Percentiles rank a stretch among this genome's conserved stretches.
Evolutionary conservation across 345 rosid genomes (phyloP).

Genomic region (Psidium guajava): DNA sequence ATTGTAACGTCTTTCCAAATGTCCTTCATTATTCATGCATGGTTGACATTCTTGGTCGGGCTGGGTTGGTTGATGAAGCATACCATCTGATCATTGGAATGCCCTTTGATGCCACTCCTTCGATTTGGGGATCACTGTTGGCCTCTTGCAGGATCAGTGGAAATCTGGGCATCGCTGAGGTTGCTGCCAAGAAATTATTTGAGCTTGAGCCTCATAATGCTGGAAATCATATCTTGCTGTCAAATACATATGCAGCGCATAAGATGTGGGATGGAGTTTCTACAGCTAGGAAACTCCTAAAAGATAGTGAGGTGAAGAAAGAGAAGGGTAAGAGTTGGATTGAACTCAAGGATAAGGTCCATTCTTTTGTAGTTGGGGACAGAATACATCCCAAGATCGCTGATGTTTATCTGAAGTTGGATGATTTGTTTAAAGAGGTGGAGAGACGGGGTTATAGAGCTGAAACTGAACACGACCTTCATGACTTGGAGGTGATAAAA

Average conservation of each 20-base stretch:
- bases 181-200: slow-evolving; percentile 57
- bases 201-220: slow-evolving; percentile 67
- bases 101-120: slow-evolving; percentile 57
- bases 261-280: slow-evolving; percentile 58
- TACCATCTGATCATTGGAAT: slow-evolving; percentile 37
- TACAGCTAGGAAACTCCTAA: slow-evolving; percentile 40
- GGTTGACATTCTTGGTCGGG: slow-evolving; percentile 75
- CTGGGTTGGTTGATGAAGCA: slow-evolving; percentile 55
- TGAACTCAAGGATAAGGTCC: slow-evolving; percentile 54
- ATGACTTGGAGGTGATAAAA: slow-evolving; percentile 40
- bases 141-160: slow-evolving; percentile 58
- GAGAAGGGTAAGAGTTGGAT: slow-evolving; percentile 81
- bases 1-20: slow-evolving; percentile 35
- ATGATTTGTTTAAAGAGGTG: slow-evolving; percentile 36
- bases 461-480: slow-evolving; percentile 35
- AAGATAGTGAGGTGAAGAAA: slow-evolving; percentile 41
- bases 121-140: slow-evolving; percentile 83
- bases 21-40: slow-evolving; percentile 74
- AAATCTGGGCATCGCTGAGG: slow-evolving; percentile 52
- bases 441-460: slow-evolving; percentile 38
- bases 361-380: slow-evolving; percentile 53
- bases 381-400: slow-evolving; percentile 40
- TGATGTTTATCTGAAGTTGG: slow-evolving; percentile 39
- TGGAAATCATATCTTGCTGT: slow-evolving; percentile 61
- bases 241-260: slow-evolving; percentile 53